Conservation (phyloP, 192 early-diverging fungal species). For the Irineochytrium annulatum region DNA sequence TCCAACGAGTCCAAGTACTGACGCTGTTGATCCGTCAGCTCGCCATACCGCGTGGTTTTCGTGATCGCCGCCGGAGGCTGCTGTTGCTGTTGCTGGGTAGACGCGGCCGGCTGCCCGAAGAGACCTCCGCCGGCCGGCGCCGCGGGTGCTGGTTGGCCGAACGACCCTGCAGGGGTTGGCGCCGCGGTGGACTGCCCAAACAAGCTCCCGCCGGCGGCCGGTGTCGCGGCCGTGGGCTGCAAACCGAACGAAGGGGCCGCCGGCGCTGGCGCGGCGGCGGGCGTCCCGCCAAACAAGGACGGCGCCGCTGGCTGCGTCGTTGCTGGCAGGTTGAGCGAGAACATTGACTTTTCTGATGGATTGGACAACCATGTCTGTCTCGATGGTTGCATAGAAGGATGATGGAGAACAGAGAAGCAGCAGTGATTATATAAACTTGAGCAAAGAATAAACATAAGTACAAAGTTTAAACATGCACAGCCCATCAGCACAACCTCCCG, state of each 20-base stretch:
- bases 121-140: neutral
- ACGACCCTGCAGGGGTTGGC: neutral
- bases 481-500: too few species aligned
- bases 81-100: neutral
- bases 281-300: neutral
- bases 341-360: too few species aligned
- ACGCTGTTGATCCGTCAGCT: slow-evolving; percentile 16
- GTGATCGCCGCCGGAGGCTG: neutral
- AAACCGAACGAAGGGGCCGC: neutral
- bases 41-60: slow-evolving; percentile 23
- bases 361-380: too few species aligned
- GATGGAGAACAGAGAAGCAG: too few species aligned
- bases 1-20: slow-evolving; percentile 23
- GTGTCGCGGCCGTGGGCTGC: neutral
- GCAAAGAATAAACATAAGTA: too few species aligned
- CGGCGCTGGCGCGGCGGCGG: neutral
- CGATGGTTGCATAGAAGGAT: too few species aligned
- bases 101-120: neutral
- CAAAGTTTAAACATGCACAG: too few species aligned
- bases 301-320: slow-evolving; percentile 4
- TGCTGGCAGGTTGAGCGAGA: too few species aligned
- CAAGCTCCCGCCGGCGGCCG: neutral
- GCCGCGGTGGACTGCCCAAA: neutral
- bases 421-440: too few species aligned
- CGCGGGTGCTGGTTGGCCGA: neutral